These are phyloP conservation scores for Incumbomyces lentus DNA, from an alignment of 2,329 filamentous ascomycete genomes.

Conservation along the genomic window DNA sequence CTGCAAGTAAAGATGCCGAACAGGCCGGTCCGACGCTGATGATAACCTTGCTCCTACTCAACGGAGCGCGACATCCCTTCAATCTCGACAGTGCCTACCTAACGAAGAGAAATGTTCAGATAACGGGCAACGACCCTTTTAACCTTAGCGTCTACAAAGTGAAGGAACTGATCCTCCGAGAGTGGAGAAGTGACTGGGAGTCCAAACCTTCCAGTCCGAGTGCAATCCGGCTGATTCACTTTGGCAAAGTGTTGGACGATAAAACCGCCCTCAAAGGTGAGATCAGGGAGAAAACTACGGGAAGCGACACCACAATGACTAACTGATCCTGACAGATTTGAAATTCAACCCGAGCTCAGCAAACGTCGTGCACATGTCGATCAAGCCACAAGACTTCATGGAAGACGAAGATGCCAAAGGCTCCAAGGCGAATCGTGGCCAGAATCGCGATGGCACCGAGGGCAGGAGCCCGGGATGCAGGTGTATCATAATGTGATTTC, in stretches of 20 bases:
- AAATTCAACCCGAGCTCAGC: slow-evolving; percentile 62
- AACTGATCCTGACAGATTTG: slow-evolving; percentile 50
- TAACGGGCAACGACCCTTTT: slow-evolving; percentile 71
- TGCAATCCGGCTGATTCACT: slow-evolving; percentile 82
- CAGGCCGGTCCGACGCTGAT: slow-evolving; percentile 33
- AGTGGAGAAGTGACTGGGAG: slow-evolving; percentile 91
- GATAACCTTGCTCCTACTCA: slow-evolving; percentile 71
- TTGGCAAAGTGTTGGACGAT: slow-evolving; percentile 83
- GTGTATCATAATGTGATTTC: slow-evolving; percentile 51
- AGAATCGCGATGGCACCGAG: slow-evolving; percentile 41
- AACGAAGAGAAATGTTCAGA: slow-evolving; percentile 64
- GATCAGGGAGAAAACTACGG: slow-evolving; percentile 22
- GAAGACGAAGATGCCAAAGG: slow-evolving; percentile 63
- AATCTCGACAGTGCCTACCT: slow-evolving; percentile 82
- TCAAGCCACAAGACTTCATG: slow-evolving; percentile 72
- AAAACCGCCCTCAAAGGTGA: slow-evolving; percentile 75
- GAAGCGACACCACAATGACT: not conserved
- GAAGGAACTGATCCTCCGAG: slow-evolving; percentile 84
- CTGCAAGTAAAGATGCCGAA: slow-evolving; percentile 21
- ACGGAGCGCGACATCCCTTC: slow-evolving; percentile 76
- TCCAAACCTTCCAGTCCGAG: slow-evolving; percentile 73
- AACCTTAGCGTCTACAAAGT: slow-evolving; percentile 87
- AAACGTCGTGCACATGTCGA: slow-evolving; percentile 91
- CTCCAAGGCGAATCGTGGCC: slow-evolving; percentile 41
- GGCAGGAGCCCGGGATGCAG: slow-evolving; percentile 52